Percentiles rank a stretch among this genome's conserved stretches.
Evolutionary conservation across 306 rosid genomes (phyloP).

Genomic region (Prunus mume): DNA sequence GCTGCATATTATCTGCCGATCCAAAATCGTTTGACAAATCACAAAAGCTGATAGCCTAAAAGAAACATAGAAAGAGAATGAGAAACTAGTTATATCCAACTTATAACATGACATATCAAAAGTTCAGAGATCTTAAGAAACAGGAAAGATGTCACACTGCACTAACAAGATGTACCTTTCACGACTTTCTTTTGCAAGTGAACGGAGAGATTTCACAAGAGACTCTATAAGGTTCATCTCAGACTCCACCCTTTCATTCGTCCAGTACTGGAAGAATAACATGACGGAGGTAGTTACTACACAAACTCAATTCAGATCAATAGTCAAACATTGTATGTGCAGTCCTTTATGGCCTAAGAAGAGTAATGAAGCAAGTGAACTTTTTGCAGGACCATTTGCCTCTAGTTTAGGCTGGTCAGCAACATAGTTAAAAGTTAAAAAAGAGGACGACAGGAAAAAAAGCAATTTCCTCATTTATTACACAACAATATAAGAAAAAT

Average conservation of each 20-base stretch:
- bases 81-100: background rate
- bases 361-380: background rate
- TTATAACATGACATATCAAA: background rate
- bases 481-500: too few species aligned
- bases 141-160: background rate
- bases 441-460: constrained; percentile 61
- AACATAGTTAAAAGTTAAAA: constrained; percentile 60
- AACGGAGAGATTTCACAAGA: constrained; percentile 71
- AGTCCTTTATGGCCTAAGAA: background rate
- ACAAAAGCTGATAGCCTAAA: constrained; percentile 37
- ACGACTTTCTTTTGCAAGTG: constrained; percentile 87
- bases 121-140: background rate
- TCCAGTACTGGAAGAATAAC: constrained; percentile 60
- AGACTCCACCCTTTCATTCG: constrained; percentile 61
- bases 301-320: background rate
- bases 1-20: constrained; percentile 27
- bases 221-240: constrained; percentile 75
- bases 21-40: constrained; percentile 28
- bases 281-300: background rate
- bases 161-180: constrained; percentile 52
- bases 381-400: background rate
- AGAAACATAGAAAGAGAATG: background rate
- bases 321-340: constrained; percentile 1
- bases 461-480: constrained; percentile 6
- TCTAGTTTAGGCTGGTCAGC: background rate